Base-by-base conservation (phyloP, 2,329 filamentous ascomycete genomes). In the Lachnellula subtilissima region DNA sequence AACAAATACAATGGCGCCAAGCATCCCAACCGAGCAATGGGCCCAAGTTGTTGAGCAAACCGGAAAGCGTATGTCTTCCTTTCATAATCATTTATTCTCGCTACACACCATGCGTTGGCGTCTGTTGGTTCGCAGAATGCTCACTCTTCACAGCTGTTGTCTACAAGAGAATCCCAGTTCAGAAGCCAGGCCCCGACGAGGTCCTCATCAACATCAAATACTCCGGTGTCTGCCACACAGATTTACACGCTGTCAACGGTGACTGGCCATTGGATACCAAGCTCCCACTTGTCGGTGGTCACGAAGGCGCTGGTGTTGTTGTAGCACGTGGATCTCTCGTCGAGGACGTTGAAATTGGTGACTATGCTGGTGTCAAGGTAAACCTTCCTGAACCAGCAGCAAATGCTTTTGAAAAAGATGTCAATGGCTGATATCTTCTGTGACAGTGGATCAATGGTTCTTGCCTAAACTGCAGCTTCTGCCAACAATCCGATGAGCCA, bases 171-270 rank as follows among this genome's bases (percentile, higher is more conserved):
- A 93, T 97, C 67, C 86, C 89, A 64, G 91, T 96, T 51, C 80
- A 79, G 61, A 83, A 86, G 72, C 92, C 92, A 40, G 90, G 86
- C 22, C 87, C 91, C 52, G 91, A 96, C 76, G 89, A 97, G 75
- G 89, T 96, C 64, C 87, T 97, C 63, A 78, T 96, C 76, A 93
- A 95, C 76, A 83, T 96, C 80, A 91, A 91, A 74, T 96, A 84
- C 80, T 89, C 87, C 28, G 91, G 91, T 71, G 91, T 96, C 65
- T 96, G 91, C 81, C 91, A 95, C 78, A 95, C 91, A 37, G 90
- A 95, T 72, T 80, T 86, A 3, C 84, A 87, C 71, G 90, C 90
- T 66, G 82, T 93, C 75, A 88, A 89, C 62, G 91, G 91, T 56
- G 91, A 96, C 77, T 96, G 91, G 91, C 91, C 92, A 51, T 74